phyloP scores from a whole-genome alignment of 2,329 filamentous ascomycete species.

The Claviceps spartinae region DNA sequence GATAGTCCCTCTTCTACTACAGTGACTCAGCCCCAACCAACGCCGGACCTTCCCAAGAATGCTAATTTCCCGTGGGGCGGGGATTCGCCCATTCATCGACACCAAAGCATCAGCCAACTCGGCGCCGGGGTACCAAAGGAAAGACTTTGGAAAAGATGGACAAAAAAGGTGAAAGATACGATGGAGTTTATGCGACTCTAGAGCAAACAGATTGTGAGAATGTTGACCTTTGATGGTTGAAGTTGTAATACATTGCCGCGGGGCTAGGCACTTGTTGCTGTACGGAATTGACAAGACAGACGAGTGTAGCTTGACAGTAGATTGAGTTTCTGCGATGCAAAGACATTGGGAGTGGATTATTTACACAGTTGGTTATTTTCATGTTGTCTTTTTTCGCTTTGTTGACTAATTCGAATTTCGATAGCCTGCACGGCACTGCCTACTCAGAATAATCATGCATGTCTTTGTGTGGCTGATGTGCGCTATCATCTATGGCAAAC shows the following conservation, averaged over 20 bases:
- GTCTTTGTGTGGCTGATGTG: not conserved
- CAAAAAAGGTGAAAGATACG: not conserved
- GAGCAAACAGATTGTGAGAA: not conserved
- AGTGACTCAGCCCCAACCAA: not conserved
- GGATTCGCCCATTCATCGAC: constrained; percentile 21
- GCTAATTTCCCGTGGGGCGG: constrained; percentile 24
- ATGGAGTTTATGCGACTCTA: not conserved
- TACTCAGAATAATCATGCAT: not conserved
- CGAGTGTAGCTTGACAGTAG: not conserved
- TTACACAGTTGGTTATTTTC: not conserved
- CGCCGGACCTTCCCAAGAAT: constrained; percentile 14
- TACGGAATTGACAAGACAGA: not conserved
- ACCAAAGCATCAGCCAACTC: constrained; percentile 17
- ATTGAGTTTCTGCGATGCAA: not conserved
- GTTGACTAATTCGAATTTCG: not conserved
- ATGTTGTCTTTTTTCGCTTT: not conserved
- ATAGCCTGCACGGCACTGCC: not conserved
- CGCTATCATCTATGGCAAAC: no score
- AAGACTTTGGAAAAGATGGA: constrained; percentile 4
- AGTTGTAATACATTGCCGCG: not conserved
- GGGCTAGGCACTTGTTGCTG: not conserved
- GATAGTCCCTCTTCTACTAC: constrained; percentile 10
- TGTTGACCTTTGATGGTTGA: not conserved
- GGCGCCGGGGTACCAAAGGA: constrained; percentile 10
- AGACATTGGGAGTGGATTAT: not conserved